phyloP scores from a whole-genome alignment of 78 protist genomes.

The Dictyostelium brefeldianum region DNA sequence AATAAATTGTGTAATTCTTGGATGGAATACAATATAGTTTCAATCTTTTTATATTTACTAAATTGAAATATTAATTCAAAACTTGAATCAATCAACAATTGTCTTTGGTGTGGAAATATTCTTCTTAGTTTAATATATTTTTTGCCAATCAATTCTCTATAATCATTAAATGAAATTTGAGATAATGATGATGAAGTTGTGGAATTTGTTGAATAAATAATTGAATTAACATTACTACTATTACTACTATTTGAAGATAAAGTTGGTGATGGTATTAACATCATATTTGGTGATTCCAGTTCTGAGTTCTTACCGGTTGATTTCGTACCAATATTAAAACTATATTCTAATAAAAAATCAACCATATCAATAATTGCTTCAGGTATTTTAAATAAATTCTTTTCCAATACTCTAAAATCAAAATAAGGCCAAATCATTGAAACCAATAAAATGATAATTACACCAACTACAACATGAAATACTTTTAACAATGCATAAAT shows the following conservation, averaged over 20 bases:
- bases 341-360: constrained; percentile 9
- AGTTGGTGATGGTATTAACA: neutral
- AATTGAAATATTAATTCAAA: constrained; percentile 1
- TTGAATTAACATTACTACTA: neutral
- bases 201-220: no score
- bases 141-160: constrained; percentile 1
- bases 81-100: neutral
- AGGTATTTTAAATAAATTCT: constrained; percentile 9
- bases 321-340: neutral
- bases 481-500: constrained; percentile 17
- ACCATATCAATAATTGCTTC: neutral
- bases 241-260: neutral
- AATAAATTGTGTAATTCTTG: constrained; percentile 15
- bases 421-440: constrained; percentile 14
- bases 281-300: no score
- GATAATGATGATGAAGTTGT: no score
- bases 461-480: constrained; percentile 22
- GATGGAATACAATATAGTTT: neutral
- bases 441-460: constrained; percentile 3
- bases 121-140: neutral
- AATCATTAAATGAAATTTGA: neutral
- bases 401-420: constrained; percentile 14
- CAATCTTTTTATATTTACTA: neutral
- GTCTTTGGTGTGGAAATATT: neutral
- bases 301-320: no score